Base-by-base conservation (phyloP, 768 basidiomycete species). In the Xerocomus potaroensis region DNA sequence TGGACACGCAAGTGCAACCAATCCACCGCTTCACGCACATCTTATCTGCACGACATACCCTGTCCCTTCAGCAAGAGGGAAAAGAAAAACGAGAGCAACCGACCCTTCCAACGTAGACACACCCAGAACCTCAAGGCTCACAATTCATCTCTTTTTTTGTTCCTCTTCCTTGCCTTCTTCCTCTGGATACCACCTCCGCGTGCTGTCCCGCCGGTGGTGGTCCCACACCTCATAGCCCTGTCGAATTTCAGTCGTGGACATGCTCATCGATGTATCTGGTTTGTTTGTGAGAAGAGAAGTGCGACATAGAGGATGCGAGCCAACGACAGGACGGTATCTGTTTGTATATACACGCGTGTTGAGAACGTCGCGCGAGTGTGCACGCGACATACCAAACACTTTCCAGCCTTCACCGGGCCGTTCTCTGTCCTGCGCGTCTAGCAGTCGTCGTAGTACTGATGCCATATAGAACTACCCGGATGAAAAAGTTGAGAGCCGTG, bases 1-100 rank as follows among this genome's bases (percentile, higher is more conserved):
- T 95, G 91, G 5, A 96, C 93, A 0, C 93, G 78, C 45, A 94
- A 81, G 62, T 95, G 94, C 22, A 98, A 61, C 94, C 94, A 98
- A 60, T 96, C 88, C 3, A 96, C 88, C 0, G 89, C 92, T 41
- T 87, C 87, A 45, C 86, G 78, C 14, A 95, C 84, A 2, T 93
- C 93, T 26, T 89, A 90, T 34, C 93, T 96, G 44, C 1, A 55
- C 9, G 41, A 41, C 4, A 40, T n/a, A n/a, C n/a, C n/a, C n/a
- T n/a, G n/a, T n/a, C n/a, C n/a, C 11, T 32, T 21, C 29, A 27
- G 41, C 4, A 3, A 6, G 7, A n/a, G 43, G n/a, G 5, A 35
- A 26, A 30, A 12, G 5, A 30, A 1, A 9, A 29, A 36, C 24
- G 2, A 35, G 1, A 11, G 22, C 2, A 16, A 65, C 73, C 61